phyloP scores from a whole-genome alignment of 331 rosid genomes.

The Quercus phellos region DNA sequence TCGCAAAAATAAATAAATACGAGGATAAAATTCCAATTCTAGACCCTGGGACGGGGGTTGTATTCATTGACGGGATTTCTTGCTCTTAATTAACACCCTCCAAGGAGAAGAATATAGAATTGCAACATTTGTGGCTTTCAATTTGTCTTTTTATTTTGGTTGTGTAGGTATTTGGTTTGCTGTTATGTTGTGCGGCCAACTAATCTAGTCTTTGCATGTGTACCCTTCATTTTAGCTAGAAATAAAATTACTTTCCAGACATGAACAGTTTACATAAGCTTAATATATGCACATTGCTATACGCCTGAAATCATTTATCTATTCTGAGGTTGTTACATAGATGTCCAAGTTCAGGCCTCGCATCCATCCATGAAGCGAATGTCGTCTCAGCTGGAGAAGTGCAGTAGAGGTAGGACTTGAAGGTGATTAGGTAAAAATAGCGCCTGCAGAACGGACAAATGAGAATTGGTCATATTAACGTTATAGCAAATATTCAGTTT shows the following conservation, averaged over 20 bases:
- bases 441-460: constrained; percentile 50
- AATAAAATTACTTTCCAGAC: background rate
- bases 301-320: constrained; percentile 37
- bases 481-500: background rate
- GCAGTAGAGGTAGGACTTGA: constrained; percentile 74
- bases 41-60: background rate
- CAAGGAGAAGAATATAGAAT: too few species aligned
- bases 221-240: background rate
- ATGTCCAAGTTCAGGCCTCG: constrained; percentile 84
- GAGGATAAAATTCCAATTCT: background rate
- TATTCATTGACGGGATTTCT: background rate
- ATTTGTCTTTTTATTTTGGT: background rate
- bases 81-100: background rate
- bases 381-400: constrained; percentile 33
- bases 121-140: background rate
- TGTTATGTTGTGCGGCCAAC: background rate
- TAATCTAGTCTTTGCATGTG: background rate
- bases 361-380: constrained; percentile 69
- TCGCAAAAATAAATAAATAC: too few species aligned
- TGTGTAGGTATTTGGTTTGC: background rate
- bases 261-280: constrained; percentile 14
- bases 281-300: constrained; percentile 15
- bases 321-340: constrained; percentile 72
- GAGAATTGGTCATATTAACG: constrained; percentile 8
- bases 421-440: constrained; percentile 66